These are phyloP conservation scores for Clohesyomyces aquaticus DNA, from an alignment of 495 filamentous ascomycete genomes.

Conservation along the genomic window DNA sequence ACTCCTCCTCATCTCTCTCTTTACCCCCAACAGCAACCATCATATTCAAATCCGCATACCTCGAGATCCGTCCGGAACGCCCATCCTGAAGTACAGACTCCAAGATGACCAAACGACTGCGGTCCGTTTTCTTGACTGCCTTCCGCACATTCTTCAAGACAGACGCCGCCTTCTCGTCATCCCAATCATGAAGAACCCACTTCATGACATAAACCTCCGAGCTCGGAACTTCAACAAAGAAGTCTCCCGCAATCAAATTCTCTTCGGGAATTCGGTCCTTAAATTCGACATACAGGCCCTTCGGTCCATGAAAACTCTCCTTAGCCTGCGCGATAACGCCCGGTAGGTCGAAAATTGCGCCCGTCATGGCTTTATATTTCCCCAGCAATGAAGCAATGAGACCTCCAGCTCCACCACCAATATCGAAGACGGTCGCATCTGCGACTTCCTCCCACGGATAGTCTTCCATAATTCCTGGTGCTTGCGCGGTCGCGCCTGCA, in stretches of 20 bases:
- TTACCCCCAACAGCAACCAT: constrained; percentile 26
- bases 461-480: constrained; percentile 45
- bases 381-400: constrained; percentile 29
- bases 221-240: constrained; percentile 35
- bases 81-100: constrained; percentile 42
- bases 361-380: constrained; percentile 15
- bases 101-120: constrained; percentile 38
- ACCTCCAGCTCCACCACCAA: constrained; percentile 35
- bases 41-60: constrained; percentile 29
- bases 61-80: constrained; percentile 20
- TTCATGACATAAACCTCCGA: constrained; percentile 42
- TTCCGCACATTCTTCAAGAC: constrained; percentile 30
- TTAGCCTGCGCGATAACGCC: constrained; percentile 15
- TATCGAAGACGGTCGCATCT: constrained; percentile 30
- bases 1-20: constrained; percentile 17
- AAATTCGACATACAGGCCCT: constrained; percentile 25
- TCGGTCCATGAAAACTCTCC: constrained; percentile 12
- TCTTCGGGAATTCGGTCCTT: constrained; percentile 12
- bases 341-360: constrained; percentile 24
- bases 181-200: constrained; percentile 46
- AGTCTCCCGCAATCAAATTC: constrained; percentile 39
- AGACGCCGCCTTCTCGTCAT: constrained; percentile 32
- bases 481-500: constrained; percentile 43
- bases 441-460: constrained; percentile 45
- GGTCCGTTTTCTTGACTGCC: constrained; percentile 17